Conservation (phyloP, 306 rosid species). For the Lithocarpus polystachyus region DNA sequence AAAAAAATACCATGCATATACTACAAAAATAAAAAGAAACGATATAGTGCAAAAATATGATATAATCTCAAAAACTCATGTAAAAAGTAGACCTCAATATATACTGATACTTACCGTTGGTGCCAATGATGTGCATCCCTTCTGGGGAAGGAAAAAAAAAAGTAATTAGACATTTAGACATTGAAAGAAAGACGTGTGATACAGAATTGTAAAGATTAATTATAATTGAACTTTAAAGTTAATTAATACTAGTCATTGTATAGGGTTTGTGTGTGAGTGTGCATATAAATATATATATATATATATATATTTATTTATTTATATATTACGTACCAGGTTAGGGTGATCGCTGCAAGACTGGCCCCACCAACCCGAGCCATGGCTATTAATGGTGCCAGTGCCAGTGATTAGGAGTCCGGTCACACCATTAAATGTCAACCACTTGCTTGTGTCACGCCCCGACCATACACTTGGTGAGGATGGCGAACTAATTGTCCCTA, state of each 20-base stretch:
- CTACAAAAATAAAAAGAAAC: too few relatives aligned
- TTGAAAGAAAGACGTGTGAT: not conserved
- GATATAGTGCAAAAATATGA: too few relatives aligned
- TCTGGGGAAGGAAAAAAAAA: conserved; percentile 7
- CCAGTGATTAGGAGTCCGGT: conserved; percentile 29
- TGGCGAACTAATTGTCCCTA: conserved; percentile 36
- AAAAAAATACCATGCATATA: too few relatives aligned
- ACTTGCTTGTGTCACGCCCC: conserved; percentile 18
- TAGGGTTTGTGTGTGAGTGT: too few relatives aligned
- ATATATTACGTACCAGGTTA: conserved; percentile 15
- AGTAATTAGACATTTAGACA: not conserved
- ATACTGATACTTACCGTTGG: conserved; percentile 32
- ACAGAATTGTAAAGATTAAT: too few relatives aligned
- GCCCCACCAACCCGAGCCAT: conserved; percentile 36
- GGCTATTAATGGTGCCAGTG: conserved; percentile 31
- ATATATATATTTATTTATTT: too few relatives aligned
- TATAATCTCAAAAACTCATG: too few relatives aligned
- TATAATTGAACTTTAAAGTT: not conserved
- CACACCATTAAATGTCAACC: conserved; percentile 34
- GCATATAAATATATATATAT: too few relatives aligned
- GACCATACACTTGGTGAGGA: conserved; percentile 33
- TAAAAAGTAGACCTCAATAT: not conserved
- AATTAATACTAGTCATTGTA: not conserved
- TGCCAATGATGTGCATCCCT: conserved; percentile 34
- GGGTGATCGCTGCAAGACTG: conserved; percentile 44